phyloP scores from a whole-genome alignment of 331 rosid species.

The Acacia concinna region DNA sequence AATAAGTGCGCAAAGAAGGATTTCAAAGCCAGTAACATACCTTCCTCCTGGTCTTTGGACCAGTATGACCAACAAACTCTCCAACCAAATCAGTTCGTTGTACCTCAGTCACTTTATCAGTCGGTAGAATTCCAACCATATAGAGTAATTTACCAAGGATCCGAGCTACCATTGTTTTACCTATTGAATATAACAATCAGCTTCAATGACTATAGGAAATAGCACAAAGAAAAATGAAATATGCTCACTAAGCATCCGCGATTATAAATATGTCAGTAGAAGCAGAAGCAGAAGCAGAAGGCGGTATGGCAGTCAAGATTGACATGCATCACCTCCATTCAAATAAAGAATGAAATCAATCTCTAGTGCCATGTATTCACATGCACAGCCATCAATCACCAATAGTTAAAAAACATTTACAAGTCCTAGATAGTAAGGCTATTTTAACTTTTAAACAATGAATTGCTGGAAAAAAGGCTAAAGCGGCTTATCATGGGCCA shows the following conservation, averaged over 20 bases:
- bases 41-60: constrained; percentile 93
- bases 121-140: constrained; percentile 94
- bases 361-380: background rate
- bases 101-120: constrained; percentile 89
- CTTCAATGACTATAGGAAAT: background rate
- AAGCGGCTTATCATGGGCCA: background rate
- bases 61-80: constrained; percentile 98
- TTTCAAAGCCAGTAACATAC: constrained; percentile 33
- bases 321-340: too few species aligned
- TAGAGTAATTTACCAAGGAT: constrained; percentile 86
- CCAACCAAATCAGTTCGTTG: constrained; percentile 97
- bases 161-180: constrained; percentile 97
- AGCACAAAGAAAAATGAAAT: background rate
- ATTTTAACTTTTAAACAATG: background rate
- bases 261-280: too few species aligned
- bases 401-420: background rate
- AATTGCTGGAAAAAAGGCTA: background rate
- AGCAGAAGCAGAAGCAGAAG: too few species aligned
- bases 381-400: background rate
- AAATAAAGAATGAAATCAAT: background rate
- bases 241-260: background rate
- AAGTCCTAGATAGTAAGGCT: background rate
- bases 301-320: too few species aligned
- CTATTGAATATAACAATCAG: constrained; percentile 45
- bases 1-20: background rate